phyloP scores from a whole-genome alignment of 768 basidiomycete species.

The Xerocomellus chrysenteron region DNA sequence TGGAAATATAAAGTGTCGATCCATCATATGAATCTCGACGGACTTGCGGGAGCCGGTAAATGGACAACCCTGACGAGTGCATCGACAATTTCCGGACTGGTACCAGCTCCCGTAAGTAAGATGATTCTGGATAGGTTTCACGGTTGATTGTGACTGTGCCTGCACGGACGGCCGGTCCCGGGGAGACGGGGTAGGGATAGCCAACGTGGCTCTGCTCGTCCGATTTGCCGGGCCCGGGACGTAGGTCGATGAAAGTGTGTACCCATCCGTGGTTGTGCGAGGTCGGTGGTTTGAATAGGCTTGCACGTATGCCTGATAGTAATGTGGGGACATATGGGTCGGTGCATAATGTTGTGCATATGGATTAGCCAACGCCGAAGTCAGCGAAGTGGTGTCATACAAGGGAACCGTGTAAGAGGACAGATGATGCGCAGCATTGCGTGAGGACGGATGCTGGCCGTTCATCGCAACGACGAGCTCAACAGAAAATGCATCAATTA shows the following conservation, averaged over 20 bases:
- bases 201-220: not conserved
- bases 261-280: conserved; percentile 34
- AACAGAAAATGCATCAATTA: not conserved
- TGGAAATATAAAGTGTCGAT: conserved; percentile 83
- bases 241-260: conserved; percentile 41
- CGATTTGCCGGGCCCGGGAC: conserved; percentile 16
- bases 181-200: not conserved
- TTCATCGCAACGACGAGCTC: conserved; percentile 5
- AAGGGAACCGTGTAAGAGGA: conserved; percentile 15
- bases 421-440: not conserved
- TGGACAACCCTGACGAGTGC: conserved; percentile 60
- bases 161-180: conserved; percentile 5
- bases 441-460: conserved; percentile 12
- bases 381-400: conserved; percentile 26
- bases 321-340: conserved; percentile 44
- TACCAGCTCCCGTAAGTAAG: conserved; percentile 48
- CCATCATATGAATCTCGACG: conserved; percentile 84
- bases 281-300: conserved; percentile 19
- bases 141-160: not conserved
- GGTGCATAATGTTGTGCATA: conserved; percentile 30
- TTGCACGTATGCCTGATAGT: conserved; percentile 55
- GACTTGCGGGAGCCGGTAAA: conserved; percentile 70
- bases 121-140: conserved; percentile 15
- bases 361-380: conserved; percentile 29
- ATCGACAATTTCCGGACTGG: conserved; percentile 58